Evolutionary conservation across 1,284 basidiomycete species (phyloP).

Genomic region (Takashimella koratensis): DNA sequence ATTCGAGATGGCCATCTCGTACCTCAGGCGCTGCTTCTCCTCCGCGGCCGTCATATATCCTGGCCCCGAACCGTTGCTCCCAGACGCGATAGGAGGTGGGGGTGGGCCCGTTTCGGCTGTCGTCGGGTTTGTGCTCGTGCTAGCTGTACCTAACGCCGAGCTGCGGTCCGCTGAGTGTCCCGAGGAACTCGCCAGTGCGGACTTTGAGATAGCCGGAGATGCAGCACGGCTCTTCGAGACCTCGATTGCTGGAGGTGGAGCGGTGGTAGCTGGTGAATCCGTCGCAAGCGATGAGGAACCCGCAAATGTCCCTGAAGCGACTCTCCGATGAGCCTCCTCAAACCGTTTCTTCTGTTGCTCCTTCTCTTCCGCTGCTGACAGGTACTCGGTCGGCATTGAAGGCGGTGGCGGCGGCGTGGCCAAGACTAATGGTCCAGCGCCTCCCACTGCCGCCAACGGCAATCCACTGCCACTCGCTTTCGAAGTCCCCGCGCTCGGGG

Average conservation of each 20-base stretch:
- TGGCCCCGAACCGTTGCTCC: background rate
- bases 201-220: background rate
- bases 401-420: background rate
- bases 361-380: conserved; percentile 20
- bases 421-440: background rate
- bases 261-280: no score
- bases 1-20: conserved; percentile 17
- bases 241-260: background rate
- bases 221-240: background rate
- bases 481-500: no score
- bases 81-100: conserved; percentile 7
- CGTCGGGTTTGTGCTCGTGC: background rate
- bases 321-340: conserved; percentile 13
- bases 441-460: no score
- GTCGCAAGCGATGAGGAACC: background rate
- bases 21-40: conserved; percentile 23
- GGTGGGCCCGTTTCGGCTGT: conserved; percentile 2
- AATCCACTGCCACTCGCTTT: no score
- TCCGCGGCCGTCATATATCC: conserved; percentile 15
- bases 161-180: background rate
- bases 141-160: background rate
- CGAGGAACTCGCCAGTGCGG: background rate
- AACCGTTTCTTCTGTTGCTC: conserved; percentile 17
- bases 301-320: background rate
- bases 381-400: background rate